phyloP scores from a whole-genome alignment of 805 yeast species.

The Pichia kluyveri region DNA sequence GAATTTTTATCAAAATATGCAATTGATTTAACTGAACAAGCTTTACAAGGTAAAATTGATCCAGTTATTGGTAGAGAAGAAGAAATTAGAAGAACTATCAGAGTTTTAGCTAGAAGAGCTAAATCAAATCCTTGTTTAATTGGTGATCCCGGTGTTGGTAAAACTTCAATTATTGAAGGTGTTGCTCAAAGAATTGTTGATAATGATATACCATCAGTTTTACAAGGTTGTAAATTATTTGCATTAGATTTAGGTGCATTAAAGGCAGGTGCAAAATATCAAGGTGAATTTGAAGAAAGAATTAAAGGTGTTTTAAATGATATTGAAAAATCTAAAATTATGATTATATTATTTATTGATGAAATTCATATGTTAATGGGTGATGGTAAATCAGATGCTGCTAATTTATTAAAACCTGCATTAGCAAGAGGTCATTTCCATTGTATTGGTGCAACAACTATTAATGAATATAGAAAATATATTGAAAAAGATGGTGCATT shows the following conservation, averaged over 20 bases:
- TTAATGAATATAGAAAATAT: conserved; percentile 85
- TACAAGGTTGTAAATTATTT: conserved; percentile 72
- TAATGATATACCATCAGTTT: conserved; percentile 86
- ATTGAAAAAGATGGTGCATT: conserved; percentile 97
- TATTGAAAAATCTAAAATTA: conserved; percentile 75
- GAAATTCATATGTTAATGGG: conserved; percentile 99
- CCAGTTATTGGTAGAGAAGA: conserved; percentile 99
- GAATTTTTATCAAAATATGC: conserved; percentile 90
- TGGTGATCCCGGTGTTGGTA: conserved; percentile 99
- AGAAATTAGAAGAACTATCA: conserved; percentile 89
- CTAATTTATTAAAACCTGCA: conserved; percentile 93
- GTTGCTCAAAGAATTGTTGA: conserved; percentile 96
- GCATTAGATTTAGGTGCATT: conserved; percentile 92
- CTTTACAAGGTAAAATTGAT: conserved; percentile 89
- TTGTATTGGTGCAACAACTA: conserved; percentile 97
- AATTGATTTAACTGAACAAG: conserved; percentile 85
- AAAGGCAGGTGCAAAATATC: conserved; percentile 97
- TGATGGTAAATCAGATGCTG: conserved; percentile 96
- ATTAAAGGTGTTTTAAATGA: conserved; percentile 93
- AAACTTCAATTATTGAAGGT: conserved; percentile 96
- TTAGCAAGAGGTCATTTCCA: conserved; percentile 93
- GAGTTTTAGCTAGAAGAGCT: conserved; percentile 93
- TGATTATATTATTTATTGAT: conserved; percentile 89
- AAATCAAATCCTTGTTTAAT: conserved; percentile 94
- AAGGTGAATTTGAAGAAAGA: conserved; percentile 98